phyloP scores from a whole-genome alignment of 2,329 filamentous ascomycete genomes.

The Colletotrichum eremochloae region DNA sequence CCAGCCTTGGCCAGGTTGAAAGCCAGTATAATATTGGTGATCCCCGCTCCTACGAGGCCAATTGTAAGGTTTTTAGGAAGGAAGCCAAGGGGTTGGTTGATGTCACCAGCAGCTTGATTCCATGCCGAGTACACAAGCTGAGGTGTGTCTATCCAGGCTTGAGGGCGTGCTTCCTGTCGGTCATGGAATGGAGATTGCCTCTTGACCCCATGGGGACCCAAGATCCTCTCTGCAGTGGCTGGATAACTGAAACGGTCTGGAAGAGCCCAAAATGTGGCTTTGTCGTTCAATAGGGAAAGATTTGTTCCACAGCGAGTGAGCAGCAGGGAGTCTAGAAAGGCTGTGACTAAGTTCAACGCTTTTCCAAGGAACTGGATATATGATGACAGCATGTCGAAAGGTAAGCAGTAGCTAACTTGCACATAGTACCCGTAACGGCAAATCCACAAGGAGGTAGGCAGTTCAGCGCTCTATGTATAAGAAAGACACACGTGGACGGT shows the following conservation, averaged over 20 bases:
- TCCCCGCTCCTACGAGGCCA: neutral
- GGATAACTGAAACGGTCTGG: neutral
- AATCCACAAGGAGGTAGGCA: neutral
- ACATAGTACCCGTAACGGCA: neutral
- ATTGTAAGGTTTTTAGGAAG: neutral
- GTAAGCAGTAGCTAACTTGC: neutral
- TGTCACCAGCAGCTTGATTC: slow-evolving; percentile 20
- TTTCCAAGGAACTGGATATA: neutral
- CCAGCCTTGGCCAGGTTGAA: neutral
- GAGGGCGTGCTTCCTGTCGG: slow-evolving; percentile 23
- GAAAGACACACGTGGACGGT: too few relatives aligned
- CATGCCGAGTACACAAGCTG: slow-evolving; percentile 25
- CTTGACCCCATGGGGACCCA: neutral
- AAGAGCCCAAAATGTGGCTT: neutral
- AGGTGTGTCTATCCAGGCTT: slow-evolving; percentile 27
- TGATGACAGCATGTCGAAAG: neutral
- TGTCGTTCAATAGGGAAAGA: neutral
- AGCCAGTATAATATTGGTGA: neutral
- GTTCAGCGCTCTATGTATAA: neutral
- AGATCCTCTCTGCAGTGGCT: neutral
- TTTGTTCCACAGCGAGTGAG: neutral
- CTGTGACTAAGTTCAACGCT: neutral
- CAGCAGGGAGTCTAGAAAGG: neutral
- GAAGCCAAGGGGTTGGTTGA: neutral
- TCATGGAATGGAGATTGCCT: neutral